Conservation (phyloP, 768 basidiomycete species). For the Plicaturopsis crispa region DNA sequence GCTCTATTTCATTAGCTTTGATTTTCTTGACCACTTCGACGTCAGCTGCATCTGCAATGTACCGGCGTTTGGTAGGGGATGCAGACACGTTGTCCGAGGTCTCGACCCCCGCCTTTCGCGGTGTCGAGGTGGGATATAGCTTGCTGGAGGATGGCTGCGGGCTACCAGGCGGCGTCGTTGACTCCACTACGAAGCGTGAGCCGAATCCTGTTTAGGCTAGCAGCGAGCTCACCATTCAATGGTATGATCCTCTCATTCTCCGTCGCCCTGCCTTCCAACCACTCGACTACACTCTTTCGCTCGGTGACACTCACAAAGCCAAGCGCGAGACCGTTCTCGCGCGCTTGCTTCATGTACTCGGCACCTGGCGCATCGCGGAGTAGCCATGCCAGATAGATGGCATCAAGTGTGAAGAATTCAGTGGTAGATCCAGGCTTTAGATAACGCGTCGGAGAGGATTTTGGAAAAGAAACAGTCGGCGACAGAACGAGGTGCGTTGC, state of each 20-base stretch:
- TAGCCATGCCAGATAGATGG: slow-evolving; percentile 81
- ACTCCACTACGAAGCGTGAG: slow-evolving; percentile 28
- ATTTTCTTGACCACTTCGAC: slow-evolving; percentile 85
- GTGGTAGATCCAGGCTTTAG: slow-evolving; percentile 48
- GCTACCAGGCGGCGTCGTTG: slow-evolving; percentile 56
- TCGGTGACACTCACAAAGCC: slow-evolving; percentile 86
- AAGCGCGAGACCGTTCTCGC: slow-evolving; percentile 63
- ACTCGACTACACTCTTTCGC: slow-evolving; percentile 79
- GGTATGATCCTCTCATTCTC: slow-evolving; percentile 47
- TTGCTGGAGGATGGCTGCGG: slow-evolving; percentile 23
- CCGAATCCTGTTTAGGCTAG: slow-evolving; percentile 6
- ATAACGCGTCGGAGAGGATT: slow-evolving; percentile 73
- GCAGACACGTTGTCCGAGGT: no score
- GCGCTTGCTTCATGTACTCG: slow-evolving; percentile 84
- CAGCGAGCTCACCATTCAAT: slow-evolving; percentile 30
- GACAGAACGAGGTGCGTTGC: slow-evolving; percentile 63
- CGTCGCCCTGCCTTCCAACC: slow-evolving; percentile 56
- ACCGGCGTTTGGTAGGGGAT: slow-evolving; percentile 63
- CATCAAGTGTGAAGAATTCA: slow-evolving; percentile 74
- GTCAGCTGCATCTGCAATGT: slow-evolving; percentile 73
- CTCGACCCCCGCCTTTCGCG: slow-evolving; percentile 16
- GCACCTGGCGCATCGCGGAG: slow-evolving; percentile 65
- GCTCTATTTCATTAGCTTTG: slow-evolving; percentile 64
- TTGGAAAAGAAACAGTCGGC: slow-evolving; percentile 47
- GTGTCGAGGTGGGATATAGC: slow-evolving; percentile 10